Conservation (phyloP, 495 filamentous ascomycete species). For the Hypoxylon rickii region DNA sequence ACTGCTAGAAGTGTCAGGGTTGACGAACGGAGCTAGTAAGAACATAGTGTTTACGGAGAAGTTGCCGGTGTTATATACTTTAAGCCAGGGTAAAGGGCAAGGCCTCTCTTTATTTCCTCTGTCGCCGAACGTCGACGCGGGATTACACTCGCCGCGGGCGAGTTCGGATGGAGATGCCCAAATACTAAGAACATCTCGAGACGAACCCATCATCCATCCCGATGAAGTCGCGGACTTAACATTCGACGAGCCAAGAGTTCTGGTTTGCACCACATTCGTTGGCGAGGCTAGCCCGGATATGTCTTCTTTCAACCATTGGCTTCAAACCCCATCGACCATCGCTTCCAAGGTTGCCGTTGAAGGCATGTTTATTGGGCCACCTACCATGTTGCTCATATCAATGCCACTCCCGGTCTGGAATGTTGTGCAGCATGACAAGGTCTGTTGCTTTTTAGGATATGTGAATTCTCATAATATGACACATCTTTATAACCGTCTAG, state of each 20-base stretch:
- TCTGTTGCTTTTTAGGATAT: slow-evolving; percentile 60
- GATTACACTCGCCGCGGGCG: slow-evolving; percentile 47
- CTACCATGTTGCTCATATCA: slow-evolving; percentile 60
- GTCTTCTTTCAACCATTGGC: slow-evolving; percentile 62
- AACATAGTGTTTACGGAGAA: slow-evolving; percentile 40
- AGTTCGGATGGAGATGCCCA: slow-evolving; percentile 44
- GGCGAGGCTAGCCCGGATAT: slow-evolving; percentile 62
- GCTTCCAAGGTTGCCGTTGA: slow-evolving; percentile 59
- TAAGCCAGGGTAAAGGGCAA: slow-evolving; percentile 54
- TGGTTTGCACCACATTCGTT: slow-evolving; percentile 61
- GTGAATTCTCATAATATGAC: slow-evolving; percentile 63
- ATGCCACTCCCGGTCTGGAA: slow-evolving; percentile 61
- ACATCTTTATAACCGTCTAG: slow-evolving; percentile 57
- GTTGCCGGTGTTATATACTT: slow-evolving; percentile 52
- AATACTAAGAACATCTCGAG: slow-evolving; percentile 35
- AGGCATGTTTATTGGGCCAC: slow-evolving; percentile 62
- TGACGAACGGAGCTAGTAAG: slow-evolving; percentile 51
- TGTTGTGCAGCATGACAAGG: slow-evolving; percentile 60
- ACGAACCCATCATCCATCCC: slow-evolving; percentile 45
- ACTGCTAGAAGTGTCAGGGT: slow-evolving; percentile 41
- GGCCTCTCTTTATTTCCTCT: slow-evolving; percentile 52
- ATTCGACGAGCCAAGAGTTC: slow-evolving; percentile 56
- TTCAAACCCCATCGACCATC: slow-evolving; percentile 52
- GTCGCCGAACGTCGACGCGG: slow-evolving; percentile 36
- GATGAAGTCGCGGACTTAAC: slow-evolving; percentile 52